Evolutionary conservation across 345 rosid genomes (phyloP).

Genomic region (Arabis alpina): DNA sequence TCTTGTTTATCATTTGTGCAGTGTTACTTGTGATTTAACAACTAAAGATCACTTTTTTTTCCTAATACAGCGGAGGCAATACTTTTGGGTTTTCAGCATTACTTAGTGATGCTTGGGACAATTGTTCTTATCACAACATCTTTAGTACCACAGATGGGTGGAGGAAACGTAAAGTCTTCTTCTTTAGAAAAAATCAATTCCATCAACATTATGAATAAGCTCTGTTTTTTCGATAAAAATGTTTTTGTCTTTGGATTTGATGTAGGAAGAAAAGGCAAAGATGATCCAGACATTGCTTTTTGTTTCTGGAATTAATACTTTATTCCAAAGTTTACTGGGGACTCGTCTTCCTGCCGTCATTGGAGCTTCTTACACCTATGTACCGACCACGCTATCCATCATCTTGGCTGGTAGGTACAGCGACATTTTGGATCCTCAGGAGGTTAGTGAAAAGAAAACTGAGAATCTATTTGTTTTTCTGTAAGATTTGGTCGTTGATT

Average conservation of each 20-base stretch:
- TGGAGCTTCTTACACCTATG: conserved; percentile 80
- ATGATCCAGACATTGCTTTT: conserved; percentile 90
- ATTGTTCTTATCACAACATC: conserved; percentile 82
- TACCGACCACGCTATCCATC: conserved; percentile 84
- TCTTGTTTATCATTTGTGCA: neutral
- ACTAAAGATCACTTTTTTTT: neutral
- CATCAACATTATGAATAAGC: neutral
- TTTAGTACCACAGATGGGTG: conserved; percentile 96
- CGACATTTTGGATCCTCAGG: conserved; percentile 76
- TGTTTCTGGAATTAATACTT: conserved; percentile 89
- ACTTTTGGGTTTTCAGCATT: conserved; percentile 92
- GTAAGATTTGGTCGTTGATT: conserved; percentile 5
- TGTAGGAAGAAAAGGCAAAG: conserved; percentile 90
- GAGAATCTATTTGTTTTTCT: neutral
- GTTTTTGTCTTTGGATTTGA: conserved; percentile 22
- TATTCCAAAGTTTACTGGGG: conserved; percentile 77
- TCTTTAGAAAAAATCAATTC: neutral
- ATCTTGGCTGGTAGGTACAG: conserved; percentile 85
- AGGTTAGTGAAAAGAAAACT: conserved; percentile 56
- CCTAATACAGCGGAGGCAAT: conserved; percentile 84
- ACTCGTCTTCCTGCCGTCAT: conserved; percentile 93
- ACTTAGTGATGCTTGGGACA: conserved; percentile 97
- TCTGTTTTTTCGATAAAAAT: conserved; percentile 31
- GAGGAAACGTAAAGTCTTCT: conserved; percentile 70
- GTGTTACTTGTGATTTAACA: neutral